A percentile compares a stretch with the other conserved stretches of the same genome.
Evolutionary conservation across 495 filamentous ascomycete species (phyloP).

Genomic region (Cenococcum geophilum): DNA sequence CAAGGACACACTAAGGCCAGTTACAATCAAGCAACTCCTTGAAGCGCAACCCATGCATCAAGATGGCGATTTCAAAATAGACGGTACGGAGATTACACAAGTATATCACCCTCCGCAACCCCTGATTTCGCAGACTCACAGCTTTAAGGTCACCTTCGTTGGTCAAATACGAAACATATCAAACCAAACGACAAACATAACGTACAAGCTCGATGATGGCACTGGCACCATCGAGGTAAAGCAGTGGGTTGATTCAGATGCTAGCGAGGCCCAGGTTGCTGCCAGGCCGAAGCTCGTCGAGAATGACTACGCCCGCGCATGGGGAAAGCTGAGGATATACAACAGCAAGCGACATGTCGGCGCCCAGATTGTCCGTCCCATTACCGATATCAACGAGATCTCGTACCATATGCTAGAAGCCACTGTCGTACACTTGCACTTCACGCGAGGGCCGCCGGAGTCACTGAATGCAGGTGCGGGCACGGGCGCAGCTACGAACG

Average conservation of each 20-base stretch:
- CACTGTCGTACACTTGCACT: conserved; percentile 76
- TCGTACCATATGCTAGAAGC: conserved; percentile 85
- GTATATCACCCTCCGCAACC: conserved; percentile 30
- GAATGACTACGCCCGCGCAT: conserved; percentile 75
- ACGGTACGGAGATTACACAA: conserved; percentile 58
- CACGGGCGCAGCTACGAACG: conserved; percentile 15
- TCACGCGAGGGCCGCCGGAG: conserved; percentile 65
- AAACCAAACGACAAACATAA: conserved; percentile 81
- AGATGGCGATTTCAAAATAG: conserved; percentile 70
- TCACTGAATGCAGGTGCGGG: conserved; percentile 31
- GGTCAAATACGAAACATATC: conserved; percentile 85
- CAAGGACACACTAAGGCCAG: conserved; percentile 74
- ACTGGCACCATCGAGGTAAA: conserved; percentile 90
- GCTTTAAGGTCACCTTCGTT: conserved; percentile 64
- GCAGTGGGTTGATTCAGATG: conserved; percentile 69
- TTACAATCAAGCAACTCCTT: conserved; percentile 89
- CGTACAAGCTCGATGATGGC: conserved; percentile 91
- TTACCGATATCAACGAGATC: conserved; percentile 85
- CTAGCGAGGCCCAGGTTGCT: conserved; percentile 26
- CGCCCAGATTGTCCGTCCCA: conserved; percentile 70
- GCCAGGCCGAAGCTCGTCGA: conserved; percentile 50
- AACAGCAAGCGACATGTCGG: conserved; percentile 72
- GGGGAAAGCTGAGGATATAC: conserved; percentile 70
- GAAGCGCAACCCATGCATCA: conserved; percentile 70
- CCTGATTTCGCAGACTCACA: conserved; percentile 18